Percentiles rank a stretch among this genome's conserved stretches.
These are phyloP conservation scores for Talaromyces rugulosus DNA, from an alignment of 2,329 filamentous ascomycete species.

Conservation along the genomic window DNA sequence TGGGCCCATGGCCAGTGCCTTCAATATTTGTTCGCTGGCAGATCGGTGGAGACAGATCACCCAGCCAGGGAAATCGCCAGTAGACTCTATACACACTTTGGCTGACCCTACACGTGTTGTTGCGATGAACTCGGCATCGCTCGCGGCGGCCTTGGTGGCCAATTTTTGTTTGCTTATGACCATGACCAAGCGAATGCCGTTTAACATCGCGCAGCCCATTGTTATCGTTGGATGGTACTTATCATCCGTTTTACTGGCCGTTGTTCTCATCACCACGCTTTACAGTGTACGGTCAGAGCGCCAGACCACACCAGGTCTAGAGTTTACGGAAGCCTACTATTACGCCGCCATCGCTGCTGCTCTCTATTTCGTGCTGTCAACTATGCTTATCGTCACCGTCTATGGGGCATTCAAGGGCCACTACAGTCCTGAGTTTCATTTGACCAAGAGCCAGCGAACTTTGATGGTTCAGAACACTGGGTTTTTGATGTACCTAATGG, in stretches of 20 bases:
- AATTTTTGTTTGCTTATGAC: conserved; percentile 55
- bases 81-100: not conserved
- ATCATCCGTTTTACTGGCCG: conserved; percentile 51
- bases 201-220: conserved; percentile 55
- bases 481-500: conserved; percentile 37
- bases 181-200: conserved; percentile 54
- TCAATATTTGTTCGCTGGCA: conserved; percentile 53
- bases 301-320: conserved; percentile 30
- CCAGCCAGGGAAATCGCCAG: conserved; percentile 31
- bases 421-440: conserved; percentile 53
- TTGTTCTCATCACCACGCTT: conserved; percentile 46
- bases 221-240: conserved; percentile 58
- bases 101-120: conserved; percentile 34
- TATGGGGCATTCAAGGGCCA: conserved; percentile 52
- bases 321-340: conserved; percentile 56
- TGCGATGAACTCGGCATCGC: conserved; percentile 53
- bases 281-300: conserved; percentile 34
- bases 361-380: conserved; percentile 54
- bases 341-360: conserved; percentile 56
- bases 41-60: conserved; percentile 54
- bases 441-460: conserved; percentile 55
- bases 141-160: conserved; percentile 50
- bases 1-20: conserved; percentile 53
- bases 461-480: conserved; percentile 43
- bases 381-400: conserved; percentile 53